These are phyloP conservation scores for Solanum pimpinellifolium DNA, from an alignment of 257 asterid species.

Conservation along the genomic window DNA sequence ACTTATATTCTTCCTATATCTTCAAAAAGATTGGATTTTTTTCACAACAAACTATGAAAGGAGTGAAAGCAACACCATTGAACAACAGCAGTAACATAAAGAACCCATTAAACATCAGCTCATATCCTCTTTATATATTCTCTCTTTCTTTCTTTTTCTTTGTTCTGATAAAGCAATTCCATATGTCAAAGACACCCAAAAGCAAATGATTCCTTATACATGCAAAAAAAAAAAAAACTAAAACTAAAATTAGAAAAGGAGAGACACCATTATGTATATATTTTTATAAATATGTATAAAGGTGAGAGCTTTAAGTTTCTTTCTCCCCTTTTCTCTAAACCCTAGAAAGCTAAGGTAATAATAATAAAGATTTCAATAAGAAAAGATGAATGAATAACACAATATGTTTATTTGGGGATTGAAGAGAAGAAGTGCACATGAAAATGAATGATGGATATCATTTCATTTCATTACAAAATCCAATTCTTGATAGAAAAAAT, in stretches of 20 bases:
- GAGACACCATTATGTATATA: neutral
- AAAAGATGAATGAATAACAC: conserved; percentile 2
- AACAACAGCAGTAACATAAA: conserved; percentile 39
- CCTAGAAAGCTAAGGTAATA: conserved; percentile 22
- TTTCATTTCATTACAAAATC: conserved; percentile 10
- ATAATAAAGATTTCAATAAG: conserved; percentile 6
- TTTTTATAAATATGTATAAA: conserved; percentile 13
- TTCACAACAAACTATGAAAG: conserved; percentile 49
- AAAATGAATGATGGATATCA: conserved; percentile 49
- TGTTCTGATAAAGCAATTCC: conserved; percentile 54
- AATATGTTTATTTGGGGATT: conserved; percentile 30
- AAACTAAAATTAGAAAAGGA: neutral
- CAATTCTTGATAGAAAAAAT: neutral
- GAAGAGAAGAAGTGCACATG: conserved; percentile 65
- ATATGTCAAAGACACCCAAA: conserved; percentile 39
- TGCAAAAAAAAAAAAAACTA: neutral
- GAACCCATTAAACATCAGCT: conserved; percentile 38
- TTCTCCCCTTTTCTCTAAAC: conserved; percentile 19
- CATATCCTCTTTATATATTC: conserved; percentile 35
- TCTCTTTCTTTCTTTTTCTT: neutral
- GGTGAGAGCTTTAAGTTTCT: conserved; percentile 25
- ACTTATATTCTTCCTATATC: neutral
- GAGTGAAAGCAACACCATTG: conserved; percentile 38
- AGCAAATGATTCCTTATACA: conserved; percentile 38
- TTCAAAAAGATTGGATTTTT: conserved; percentile 20